These are phyloP conservation scores for Lodderomyces metapsilosis DNA, from an alignment of 1,139 yeast species.

Conservation along the genomic window DNA sequence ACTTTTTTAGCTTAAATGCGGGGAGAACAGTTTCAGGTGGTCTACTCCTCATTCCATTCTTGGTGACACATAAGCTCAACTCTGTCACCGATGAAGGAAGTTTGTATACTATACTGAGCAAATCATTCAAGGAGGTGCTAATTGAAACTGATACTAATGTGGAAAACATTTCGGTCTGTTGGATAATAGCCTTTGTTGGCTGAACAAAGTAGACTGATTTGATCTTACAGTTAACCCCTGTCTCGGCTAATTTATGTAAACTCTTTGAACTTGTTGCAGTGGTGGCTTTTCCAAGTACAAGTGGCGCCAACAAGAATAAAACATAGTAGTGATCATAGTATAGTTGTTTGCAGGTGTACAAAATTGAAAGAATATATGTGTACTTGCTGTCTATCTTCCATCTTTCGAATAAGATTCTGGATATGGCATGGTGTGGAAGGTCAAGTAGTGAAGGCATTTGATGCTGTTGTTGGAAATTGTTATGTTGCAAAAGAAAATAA, in stretches of 20 bases:
- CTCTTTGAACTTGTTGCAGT: not conserved
- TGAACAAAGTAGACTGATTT: not conserved
- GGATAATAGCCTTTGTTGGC: not conserved
- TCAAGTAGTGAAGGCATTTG: slow-evolving; percentile 7
- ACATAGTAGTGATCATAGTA: slow-evolving; percentile 14
- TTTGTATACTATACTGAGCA: not conserved
- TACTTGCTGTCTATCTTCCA: slow-evolving; percentile 7
- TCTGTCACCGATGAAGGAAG: slow-evolving; percentile 10
- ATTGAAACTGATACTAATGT: slow-evolving; percentile 4
- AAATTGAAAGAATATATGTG: slow-evolving; percentile 10
- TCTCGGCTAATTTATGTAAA: not conserved
- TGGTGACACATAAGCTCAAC: slow-evolving; percentile 6
- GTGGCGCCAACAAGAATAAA: slow-evolving; percentile 16
- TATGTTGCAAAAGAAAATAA: too few relatives aligned
- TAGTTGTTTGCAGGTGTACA: slow-evolving; percentile 16
- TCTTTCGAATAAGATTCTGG: slow-evolving; percentile 16
- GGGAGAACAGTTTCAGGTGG: not conserved
- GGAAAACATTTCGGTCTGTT: slow-evolving; percentile 2
- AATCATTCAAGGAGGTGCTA: slow-evolving; percentile 1
- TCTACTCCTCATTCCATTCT: not conserved
- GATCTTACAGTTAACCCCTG: slow-evolving; percentile 1
- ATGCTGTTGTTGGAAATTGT: not conserved
- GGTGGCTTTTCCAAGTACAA: slow-evolving; percentile 5
- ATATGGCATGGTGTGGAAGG: slow-evolving; percentile 18
- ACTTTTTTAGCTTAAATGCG: slow-evolving; percentile 7